Conservation (phyloP, 768 basidiomycete species). For the Suillus fuscotomentosus region DNA sequence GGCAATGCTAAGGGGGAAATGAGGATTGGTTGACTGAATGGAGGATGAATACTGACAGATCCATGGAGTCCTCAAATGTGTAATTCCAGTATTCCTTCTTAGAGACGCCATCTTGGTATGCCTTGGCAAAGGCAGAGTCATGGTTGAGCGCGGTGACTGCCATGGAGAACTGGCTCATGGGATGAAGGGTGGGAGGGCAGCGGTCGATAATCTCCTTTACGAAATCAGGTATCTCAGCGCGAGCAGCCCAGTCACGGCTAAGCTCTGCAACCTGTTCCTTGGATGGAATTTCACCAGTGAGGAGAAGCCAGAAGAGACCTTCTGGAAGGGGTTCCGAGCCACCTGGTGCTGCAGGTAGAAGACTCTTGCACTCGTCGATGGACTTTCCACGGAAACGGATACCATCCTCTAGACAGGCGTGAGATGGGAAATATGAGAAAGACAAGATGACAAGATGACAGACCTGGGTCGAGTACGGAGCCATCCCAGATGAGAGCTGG, state of each 20-base stretch:
- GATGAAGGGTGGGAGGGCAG: conserved; percentile 91
- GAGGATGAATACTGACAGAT: conserved; percentile 49
- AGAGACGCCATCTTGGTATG: conserved; percentile 86
- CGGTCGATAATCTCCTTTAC: conserved; percentile 97
- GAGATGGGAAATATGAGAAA: neutral
- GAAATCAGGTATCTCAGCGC: conserved; percentile 86
- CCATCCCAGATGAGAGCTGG: conserved; percentile 98
- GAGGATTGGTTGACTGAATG: conserved; percentile 3
- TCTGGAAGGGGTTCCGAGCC: conserved; percentile 92
- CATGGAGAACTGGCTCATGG: conserved; percentile 97
- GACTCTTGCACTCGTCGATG: conserved; percentile 84
- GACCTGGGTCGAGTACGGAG: conserved; percentile 92
- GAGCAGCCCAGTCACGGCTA: conserved; percentile 93
- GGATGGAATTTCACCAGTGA: conserved; percentile 94
- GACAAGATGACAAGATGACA: conserved; percentile 19
- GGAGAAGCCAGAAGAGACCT: conserved; percentile 91
- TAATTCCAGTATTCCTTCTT: conserved; percentile 99
- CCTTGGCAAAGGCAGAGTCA: conserved; percentile 94
- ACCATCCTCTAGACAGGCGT: conserved; percentile 69
- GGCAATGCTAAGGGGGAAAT: conserved; percentile 64
- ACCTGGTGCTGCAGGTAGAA: conserved; percentile 85
- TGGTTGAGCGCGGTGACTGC: conserved; percentile 96
- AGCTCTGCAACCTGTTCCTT: conserved; percentile 83
- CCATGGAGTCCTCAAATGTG: conserved; percentile 88
- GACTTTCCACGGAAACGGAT: conserved; percentile 98